Evolutionary conservation across 1,284 basidiomycete species (phyloP).

Genomic region (Melampsora allii-populina): DNA sequence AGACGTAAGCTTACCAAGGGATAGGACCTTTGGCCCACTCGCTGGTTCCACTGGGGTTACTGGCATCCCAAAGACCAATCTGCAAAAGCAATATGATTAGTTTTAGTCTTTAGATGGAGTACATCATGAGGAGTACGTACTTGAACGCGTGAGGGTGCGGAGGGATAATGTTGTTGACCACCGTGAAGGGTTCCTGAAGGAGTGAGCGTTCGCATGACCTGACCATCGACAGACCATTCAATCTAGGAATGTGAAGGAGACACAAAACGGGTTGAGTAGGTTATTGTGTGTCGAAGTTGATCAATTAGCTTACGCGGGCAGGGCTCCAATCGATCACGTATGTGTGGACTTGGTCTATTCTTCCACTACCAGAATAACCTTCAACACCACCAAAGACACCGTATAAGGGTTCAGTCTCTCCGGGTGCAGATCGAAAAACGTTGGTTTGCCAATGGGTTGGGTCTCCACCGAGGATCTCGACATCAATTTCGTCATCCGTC

Average conservation of each 20-base stretch:
- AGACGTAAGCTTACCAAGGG: slow-evolving; percentile 19
- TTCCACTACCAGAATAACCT: slow-evolving; percentile 7
- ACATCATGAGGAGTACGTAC: not conserved
- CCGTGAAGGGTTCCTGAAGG: slow-evolving; percentile 20
- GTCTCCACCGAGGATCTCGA: slow-evolving; percentile 38
- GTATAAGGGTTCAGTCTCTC: slow-evolving; percentile 37
- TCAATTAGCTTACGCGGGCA: not conserved
- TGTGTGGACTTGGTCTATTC: slow-evolving; percentile 2
- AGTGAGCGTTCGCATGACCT: slow-evolving; percentile 24
- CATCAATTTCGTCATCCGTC: slow-evolving; percentile 40
- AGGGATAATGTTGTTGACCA: slow-evolving; percentile 29
- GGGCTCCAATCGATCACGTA: slow-evolving; percentile 40
- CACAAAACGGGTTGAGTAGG: not conserved
- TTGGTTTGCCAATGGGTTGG: slow-evolving; percentile 39
- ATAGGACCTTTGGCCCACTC: slow-evolving; percentile 41
- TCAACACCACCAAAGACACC: slow-evolving; percentile 40
- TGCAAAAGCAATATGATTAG: not conserved
- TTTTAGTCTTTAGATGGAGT: not conserved
- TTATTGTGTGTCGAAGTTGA: no score
- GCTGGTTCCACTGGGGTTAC: slow-evolving; percentile 36
- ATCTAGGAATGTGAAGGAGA: slow-evolving; percentile 7
- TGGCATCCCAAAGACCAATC: slow-evolving; percentile 42
- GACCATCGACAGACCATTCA: slow-evolving; percentile 35
- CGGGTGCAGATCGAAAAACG: slow-evolving; percentile 39
- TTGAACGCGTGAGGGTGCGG: slow-evolving; percentile 33